Conservation (phyloP, 768 basidiomycete genomes). For the Atractiella rhizophila region DNA sequence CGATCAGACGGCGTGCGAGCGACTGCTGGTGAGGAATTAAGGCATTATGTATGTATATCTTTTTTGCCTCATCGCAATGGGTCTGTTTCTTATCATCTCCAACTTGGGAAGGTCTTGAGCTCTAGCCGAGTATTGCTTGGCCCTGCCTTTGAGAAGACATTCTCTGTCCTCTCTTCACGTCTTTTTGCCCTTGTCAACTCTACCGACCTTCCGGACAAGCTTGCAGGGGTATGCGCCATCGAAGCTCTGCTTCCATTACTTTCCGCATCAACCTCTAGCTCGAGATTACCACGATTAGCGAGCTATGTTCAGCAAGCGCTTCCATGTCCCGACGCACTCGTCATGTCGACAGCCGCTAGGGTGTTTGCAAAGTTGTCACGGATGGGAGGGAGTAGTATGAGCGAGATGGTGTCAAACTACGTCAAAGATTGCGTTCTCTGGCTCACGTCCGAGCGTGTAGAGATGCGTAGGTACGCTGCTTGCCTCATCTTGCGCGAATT, state of each 20-base stretch:
- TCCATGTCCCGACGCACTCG: slow-evolving; percentile 65
- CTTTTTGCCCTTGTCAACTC: slow-evolving; percentile 14
- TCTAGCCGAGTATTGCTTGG: too few relatives aligned
- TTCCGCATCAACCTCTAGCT: not conserved
- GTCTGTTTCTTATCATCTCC: too few relatives aligned
- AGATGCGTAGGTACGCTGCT: slow-evolving; percentile 70
- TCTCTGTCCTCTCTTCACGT: slow-evolving; percentile 5
- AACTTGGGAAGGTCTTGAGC: too few relatives aligned
- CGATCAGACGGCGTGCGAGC: too few relatives aligned
- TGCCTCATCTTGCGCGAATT: slow-evolving; percentile 84
- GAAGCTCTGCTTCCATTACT: slow-evolving; percentile 27
- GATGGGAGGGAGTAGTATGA: slow-evolving; percentile 56
- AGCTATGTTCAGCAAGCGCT: slow-evolving; percentile 83
- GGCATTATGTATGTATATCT: too few relatives aligned
- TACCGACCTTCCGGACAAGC: slow-evolving; percentile 43
- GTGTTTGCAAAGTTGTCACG: slow-evolving; percentile 31
- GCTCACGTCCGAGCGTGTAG: slow-evolving; percentile 47
- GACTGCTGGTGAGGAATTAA: too few relatives aligned
- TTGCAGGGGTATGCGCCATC: slow-evolving; percentile 69
- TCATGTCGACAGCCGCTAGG: slow-evolving; percentile 35
- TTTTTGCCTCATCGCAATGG: too few relatives aligned
- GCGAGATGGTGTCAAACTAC: slow-evolving; percentile 66
- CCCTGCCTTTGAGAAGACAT: too few relatives aligned
- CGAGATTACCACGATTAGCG: slow-evolving; percentile 43
- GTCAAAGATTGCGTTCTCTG: slow-evolving; percentile 57